Percentiles rank a stretch among this genome's conserved stretches.
These are phyloP conservation scores for Metschnikowia reukaufii DNA, from an alignment of 805 yeast species.

Conservation along the genomic window DNA sequence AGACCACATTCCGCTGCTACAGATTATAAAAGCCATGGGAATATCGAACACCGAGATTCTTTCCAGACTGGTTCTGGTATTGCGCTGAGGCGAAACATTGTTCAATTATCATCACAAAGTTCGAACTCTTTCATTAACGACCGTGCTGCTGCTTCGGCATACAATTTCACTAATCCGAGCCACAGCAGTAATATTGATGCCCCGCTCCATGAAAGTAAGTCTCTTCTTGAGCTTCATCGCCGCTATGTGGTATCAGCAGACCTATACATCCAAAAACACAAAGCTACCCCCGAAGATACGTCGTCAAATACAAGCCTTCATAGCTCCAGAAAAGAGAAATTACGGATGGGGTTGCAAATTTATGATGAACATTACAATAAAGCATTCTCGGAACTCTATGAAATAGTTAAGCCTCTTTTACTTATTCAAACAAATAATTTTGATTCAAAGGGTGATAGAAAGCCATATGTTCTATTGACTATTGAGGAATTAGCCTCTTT, in stretches of 20 bases:
- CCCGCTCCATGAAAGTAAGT: constrained; percentile 1
- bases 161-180: constrained; percentile 15
- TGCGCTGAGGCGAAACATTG: constrained; percentile 1
- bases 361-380: constrained; percentile 6
- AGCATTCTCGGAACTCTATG: constrained; percentile 5
- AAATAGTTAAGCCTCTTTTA: constrained; percentile 12
- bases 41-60: neutral
- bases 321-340: constrained; percentile 4
- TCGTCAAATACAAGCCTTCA: neutral
- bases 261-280: constrained; percentile 14
- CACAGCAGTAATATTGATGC: constrained; percentile 4
- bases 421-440: constrained; percentile 10
- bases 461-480: constrained; percentile 4
- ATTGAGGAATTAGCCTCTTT: constrained; percentile 11
- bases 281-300: constrained; percentile 2
- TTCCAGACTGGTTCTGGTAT: neutral
- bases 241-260: constrained; percentile 19
- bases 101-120: constrained; percentile 17
- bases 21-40: neutral
- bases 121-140: constrained; percentile 16
- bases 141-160: constrained; percentile 7
- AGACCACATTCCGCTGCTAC: neutral
- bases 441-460: neutral
- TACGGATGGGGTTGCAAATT: constrained; percentile 3
- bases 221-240: constrained; percentile 15